Base-by-base conservation (phyloP, 2,329 filamentous ascomycete species). In the Hymenoscyphus occultus region DNA sequence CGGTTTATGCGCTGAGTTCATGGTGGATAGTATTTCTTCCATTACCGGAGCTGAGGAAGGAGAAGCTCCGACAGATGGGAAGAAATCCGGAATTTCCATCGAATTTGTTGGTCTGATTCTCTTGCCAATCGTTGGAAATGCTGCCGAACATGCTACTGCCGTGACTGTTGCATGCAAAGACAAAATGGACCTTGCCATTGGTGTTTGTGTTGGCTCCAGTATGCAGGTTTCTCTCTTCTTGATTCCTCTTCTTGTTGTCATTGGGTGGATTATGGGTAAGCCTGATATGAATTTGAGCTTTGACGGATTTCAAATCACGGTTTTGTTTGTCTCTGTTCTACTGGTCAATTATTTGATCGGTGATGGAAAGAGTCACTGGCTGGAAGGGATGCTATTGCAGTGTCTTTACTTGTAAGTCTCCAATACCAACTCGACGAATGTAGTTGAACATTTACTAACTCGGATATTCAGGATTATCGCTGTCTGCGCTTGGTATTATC, bases 281-380 rank as follows among this genome's bases (percentile, higher is more conserved):
- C 87, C 84, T 60, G 78, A 81, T 45, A 88, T 90, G 87, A 89
- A 84, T 7, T 79, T 91, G 5, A 84, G 85, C 72, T 90, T 91
- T 71, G 88, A 91, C 74, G 88, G 88, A 0, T 97, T 97, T 81
- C 92, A 97, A 78, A 88, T 97, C 14, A 90, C 93, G 28, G 89
- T 90, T 51, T 80, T 96, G 51, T 96, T 96, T 71, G 90, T 95
- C 13, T 88, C 91, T 1, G 91, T 92, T 0, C 85, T 96, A 54
- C 83, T 96, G 40, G 90, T 93, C 65, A 96, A 96, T 75, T 96
- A 96, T 75, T 78, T 96, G 56, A 92, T 96, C 59, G 83, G 89
- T 22, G 92, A 96, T 71, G 92, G 66, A 61, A 85, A 85, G 70
- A 84, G 81, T 48, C 78, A 83, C 68, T 84, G 81, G 73, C 60